These are phyloP conservation scores for Trichaptum fuscoviolaceum DNA, from an alignment of 768 basidiomycete genomes.

Conservation along the genomic window DNA sequence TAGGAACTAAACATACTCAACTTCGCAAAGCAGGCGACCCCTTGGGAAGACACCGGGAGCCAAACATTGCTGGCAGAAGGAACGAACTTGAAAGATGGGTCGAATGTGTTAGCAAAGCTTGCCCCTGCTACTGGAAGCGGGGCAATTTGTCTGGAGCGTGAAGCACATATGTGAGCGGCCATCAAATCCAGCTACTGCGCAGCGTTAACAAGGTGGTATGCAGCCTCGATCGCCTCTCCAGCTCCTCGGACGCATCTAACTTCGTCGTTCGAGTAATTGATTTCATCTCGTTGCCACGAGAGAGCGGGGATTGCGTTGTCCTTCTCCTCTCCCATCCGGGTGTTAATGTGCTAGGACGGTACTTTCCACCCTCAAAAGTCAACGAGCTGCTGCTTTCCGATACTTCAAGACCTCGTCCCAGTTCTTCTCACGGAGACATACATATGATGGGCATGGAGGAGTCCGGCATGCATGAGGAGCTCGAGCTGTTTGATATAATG, in stretches of 20 bases:
- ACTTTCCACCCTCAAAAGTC: slow-evolving; percentile 59
- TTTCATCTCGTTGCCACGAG: slow-evolving; percentile 59
- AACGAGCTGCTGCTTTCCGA: slow-evolving; percentile 65
- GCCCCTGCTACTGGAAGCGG: slow-evolving; percentile 68
- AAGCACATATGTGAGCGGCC: slow-evolving; percentile 60
- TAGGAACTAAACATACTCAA: slow-evolving; percentile 12
- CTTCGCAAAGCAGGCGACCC: slow-evolving; percentile 39
- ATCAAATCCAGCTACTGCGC: slow-evolving; percentile 3
- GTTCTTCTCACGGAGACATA: slow-evolving; percentile 42
- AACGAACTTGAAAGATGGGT: slow-evolving; percentile 63
- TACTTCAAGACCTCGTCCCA: slow-evolving; percentile 33
- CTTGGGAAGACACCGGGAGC: slow-evolving; percentile 72
- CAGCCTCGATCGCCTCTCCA: slow-evolving; percentile 48
- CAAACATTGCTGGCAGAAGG: slow-evolving; percentile 67
- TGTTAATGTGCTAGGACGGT: slow-evolving; percentile 61
- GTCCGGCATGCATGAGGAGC: slow-evolving; percentile 41
- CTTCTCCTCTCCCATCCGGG: slow-evolving; percentile 70
- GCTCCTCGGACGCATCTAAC: slow-evolving; percentile 45
- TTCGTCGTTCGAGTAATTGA: slow-evolving; percentile 56
- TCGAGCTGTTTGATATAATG: slow-evolving; percentile 65
- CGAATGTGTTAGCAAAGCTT: slow-evolving; percentile 66
- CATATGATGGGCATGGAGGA: slow-evolving; percentile 44
- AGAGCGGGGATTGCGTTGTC: slow-evolving; percentile 63
- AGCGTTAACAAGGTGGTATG: neutral
- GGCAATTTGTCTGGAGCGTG: slow-evolving; percentile 66